phyloP scores from a whole-genome alignment of 2,329 filamentous ascomycete species.

The Colletotrichum magnum region DNA sequence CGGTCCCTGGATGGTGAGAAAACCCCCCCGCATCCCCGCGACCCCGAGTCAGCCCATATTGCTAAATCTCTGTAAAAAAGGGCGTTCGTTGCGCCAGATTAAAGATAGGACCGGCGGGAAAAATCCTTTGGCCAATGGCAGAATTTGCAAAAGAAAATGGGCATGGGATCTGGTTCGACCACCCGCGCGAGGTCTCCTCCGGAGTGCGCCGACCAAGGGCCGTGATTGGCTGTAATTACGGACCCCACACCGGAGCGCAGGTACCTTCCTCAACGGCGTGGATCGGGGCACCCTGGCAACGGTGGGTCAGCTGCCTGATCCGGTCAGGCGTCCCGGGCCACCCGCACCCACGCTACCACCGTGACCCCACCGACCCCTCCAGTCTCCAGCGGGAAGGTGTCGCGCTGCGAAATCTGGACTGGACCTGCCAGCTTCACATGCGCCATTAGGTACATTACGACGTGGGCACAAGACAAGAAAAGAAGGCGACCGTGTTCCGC shows the following conservation, averaged over 20 bases:
- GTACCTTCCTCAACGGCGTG: slow-evolving; percentile 28
- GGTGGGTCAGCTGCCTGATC: slow-evolving; percentile 28
- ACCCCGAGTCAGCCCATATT: slow-evolving; percentile 32
- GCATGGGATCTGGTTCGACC: slow-evolving; percentile 22
- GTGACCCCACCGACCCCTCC: slow-evolving; percentile 6
- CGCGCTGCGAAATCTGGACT: slow-evolving; percentile 13
- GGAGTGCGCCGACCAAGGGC: slow-evolving; percentile 20
- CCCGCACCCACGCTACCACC: neutral
- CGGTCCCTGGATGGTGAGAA: neutral
- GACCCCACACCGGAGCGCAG: neutral
- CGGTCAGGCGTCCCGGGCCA: slow-evolving; percentile 34
- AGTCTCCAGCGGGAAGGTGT: slow-evolving; percentile 1
- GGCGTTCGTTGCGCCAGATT: neutral
- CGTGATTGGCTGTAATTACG: slow-evolving; percentile 16
- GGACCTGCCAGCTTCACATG: slow-evolving; percentile 25
- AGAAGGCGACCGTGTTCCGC: slow-evolving; percentile 13
- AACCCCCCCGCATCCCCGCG: slow-evolving; percentile 22
- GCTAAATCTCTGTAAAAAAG: neutral
- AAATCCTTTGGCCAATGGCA: slow-evolving; percentile 14
- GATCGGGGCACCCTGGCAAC: slow-evolving; percentile 1
- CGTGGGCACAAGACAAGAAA: neutral
- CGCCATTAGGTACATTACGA: neutral
- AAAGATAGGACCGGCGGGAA: neutral
- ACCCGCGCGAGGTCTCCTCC: slow-evolving; percentile 12
- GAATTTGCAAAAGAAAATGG: slow-evolving; percentile 13